Evolutionary conservation across 169 alveolate genomes (phyloP).

Genomic region (Babesia bovis): DNA sequence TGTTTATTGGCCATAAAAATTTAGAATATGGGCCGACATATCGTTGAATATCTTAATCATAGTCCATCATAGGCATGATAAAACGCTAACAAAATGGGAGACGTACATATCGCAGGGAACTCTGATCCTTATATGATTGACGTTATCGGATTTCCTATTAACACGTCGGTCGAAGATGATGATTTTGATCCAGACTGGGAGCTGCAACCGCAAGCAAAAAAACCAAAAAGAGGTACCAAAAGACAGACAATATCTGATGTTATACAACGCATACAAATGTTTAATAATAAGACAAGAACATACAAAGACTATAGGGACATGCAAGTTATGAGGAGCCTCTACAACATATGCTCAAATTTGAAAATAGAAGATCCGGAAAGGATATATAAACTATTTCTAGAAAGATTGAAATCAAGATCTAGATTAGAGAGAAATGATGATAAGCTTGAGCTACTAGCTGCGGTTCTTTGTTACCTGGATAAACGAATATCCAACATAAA

Average conservation of each 20-base stretch:
- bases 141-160: slow-evolving; percentile 10
- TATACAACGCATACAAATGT: slow-evolving; percentile 9
- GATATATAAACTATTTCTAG: slow-evolving; percentile 32
- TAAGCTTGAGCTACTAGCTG: slow-evolving; percentile 34
- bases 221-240: background rate
- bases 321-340: slow-evolving; percentile 28
- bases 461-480: slow-evolving; percentile 54
- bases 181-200: background rate
- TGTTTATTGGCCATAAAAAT: background rate
- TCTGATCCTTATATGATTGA: background rate
- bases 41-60: background rate
- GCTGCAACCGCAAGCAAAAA: background rate
- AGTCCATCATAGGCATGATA: background rate
- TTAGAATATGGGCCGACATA: background rate
- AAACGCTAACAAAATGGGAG: background rate
- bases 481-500: slow-evolving; percentile 12
- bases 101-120: background rate
- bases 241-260: background rate
- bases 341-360: slow-evolving; percentile 28
- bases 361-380: slow-evolving; percentile 40
- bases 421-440: slow-evolving; percentile 22
- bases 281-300: background rate
- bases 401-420: slow-evolving; percentile 27
- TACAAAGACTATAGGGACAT: slow-evolving; percentile 28
- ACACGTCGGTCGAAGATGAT: background rate